A percentile compares a stretch with the other conserved stretches of the same genome.
phyloP scores from a whole-genome alignment of 306 rosid genomes.

The Quercus variabilis region DNA sequence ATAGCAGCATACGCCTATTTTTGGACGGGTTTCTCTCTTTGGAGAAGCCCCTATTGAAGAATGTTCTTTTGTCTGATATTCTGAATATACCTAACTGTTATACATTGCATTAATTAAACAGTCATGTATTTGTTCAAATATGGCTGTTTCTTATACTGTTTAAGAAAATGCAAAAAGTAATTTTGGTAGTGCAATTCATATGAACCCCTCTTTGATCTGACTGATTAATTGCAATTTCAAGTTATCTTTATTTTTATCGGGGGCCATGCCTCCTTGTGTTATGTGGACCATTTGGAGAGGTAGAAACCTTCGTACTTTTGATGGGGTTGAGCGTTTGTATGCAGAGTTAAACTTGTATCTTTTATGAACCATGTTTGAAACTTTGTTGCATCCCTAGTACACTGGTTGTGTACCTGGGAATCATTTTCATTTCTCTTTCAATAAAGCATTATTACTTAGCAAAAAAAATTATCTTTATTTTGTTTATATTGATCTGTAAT shows the following conservation, averaged over 20 bases:
- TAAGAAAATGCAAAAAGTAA: not conserved
- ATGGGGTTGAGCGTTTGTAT: too few species aligned
- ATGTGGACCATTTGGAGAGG: too few species aligned
- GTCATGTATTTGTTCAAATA: not conserved
- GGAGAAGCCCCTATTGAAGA: not conserved
- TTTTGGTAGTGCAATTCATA: not conserved
- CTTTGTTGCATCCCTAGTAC: too few species aligned
- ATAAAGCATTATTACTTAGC: too few species aligned
- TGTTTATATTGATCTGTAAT: not conserved
- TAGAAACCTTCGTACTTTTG: too few species aligned
- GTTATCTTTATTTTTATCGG: not conserved
- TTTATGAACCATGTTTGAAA: too few species aligned
- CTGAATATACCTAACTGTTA: not conserved
- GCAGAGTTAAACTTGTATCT: too few species aligned
- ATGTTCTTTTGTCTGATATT: not conserved
- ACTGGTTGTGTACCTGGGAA: too few species aligned
- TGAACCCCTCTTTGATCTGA: not conserved
- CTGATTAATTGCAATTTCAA: not conserved
- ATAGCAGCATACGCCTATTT: too few species aligned
- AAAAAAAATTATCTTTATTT: not conserved
- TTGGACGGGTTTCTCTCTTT: too few species aligned
- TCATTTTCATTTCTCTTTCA: too few species aligned
- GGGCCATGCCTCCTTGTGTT: too few species aligned
- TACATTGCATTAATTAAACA: not conserved
- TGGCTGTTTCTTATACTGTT: not conserved